These are phyloP conservation scores for Heritiera fomes DNA, from an alignment of 345 rosid genomes.

Conservation along the genomic window DNA sequence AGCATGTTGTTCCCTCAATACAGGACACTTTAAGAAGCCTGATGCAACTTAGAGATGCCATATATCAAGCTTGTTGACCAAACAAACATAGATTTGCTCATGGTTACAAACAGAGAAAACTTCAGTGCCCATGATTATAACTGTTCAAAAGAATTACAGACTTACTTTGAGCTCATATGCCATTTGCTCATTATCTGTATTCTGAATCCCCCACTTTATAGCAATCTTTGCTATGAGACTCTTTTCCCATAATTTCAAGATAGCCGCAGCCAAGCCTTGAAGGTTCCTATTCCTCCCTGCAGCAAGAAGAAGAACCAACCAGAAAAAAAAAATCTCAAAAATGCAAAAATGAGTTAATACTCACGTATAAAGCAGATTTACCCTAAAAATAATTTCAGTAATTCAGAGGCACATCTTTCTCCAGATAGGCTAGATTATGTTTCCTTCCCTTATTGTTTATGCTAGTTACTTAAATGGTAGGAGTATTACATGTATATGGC, in stretches of 20 bases:
- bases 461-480: not conserved
- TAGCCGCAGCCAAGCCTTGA: conserved; percentile 85
- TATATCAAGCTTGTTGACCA: not conserved
- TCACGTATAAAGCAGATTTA: not conserved
- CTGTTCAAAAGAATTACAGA: conserved; percentile 7
- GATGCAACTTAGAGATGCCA: not conserved
- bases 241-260: conserved; percentile 77
- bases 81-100: conserved; percentile 8
- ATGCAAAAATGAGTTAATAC: not conserved
- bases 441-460: conserved; percentile 1
- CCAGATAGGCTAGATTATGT: conserved; percentile 2
- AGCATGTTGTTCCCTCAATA: not conserved
- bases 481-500: not conserved
- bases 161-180: conserved; percentile 75
- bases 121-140: conserved; percentile 6
- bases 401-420: not conserved
- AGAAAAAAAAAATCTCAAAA: conserved; percentile 18
- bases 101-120: not conserved
- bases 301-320: conserved; percentile 18
- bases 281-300: conserved; percentile 76
- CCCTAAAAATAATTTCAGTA: not conserved
- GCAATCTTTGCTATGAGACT: conserved; percentile 76
- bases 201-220: conserved; percentile 79
- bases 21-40: not conserved
- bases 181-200: conserved; percentile 79